Evolutionary conservation across 202 grass and related monocot species (phyloP).

Genomic region (Zoysia matrella): DNA sequence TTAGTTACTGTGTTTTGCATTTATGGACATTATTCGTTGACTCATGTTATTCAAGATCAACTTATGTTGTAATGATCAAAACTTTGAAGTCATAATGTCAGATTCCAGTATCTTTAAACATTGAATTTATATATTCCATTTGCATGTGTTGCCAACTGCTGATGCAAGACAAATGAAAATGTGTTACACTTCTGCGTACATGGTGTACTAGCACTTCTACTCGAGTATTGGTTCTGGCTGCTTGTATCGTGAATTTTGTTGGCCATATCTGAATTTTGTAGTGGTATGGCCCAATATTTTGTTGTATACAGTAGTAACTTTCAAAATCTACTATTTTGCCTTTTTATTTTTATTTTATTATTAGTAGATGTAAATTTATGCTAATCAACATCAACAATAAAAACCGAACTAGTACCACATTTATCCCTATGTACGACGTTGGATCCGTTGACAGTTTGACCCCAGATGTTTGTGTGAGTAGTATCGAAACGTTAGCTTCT

Average conservation of each 20-base stretch:
- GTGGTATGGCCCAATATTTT: too few relatives aligned
- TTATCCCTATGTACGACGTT: background rate
- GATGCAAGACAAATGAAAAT: background rate
- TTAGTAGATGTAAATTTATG: too few relatives aligned
- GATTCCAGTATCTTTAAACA: conserved; percentile 5
- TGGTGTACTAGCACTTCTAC: background rate
- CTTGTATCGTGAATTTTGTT: too few relatives aligned
- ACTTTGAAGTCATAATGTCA: conserved; percentile 8
- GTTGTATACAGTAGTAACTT: too few relatives aligned
- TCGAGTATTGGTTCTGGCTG: too few relatives aligned
- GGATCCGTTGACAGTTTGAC: background rate
- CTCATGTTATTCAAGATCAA: conserved; percentile 20
- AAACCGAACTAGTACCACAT: background rate
- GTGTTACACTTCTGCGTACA: background rate
- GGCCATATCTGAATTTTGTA: too few relatives aligned
- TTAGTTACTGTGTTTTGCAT: background rate
- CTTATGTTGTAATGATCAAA: conserved; percentile 29
- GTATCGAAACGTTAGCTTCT: conserved; percentile 24
- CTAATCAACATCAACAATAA: too few relatives aligned
- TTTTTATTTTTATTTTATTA: too few relatives aligned
- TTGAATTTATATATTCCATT: background rate
- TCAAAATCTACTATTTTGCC: too few relatives aligned
- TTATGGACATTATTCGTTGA: conserved; percentile 9
- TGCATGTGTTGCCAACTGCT: conserved; percentile 23
- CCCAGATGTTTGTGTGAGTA: background rate